Base-by-base conservation (phyloP, 2,329 filamentous ascomycete genomes). In the Botrytis pseudocinerea region DNA sequence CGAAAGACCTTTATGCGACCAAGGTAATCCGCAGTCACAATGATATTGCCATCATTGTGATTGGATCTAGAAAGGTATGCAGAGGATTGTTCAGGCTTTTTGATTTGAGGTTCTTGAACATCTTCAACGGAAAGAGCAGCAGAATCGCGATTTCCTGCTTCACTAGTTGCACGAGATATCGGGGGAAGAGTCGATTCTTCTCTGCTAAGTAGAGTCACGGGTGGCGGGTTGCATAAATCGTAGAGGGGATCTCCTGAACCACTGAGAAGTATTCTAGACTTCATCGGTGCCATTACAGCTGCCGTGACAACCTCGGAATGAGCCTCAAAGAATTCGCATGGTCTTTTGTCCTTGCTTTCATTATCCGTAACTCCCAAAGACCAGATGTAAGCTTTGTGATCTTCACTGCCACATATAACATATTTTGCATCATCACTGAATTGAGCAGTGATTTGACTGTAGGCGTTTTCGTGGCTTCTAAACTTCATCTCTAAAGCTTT, bases 1-100 rank as follows among this genome's bases (percentile, higher is more conserved):
- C 96, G 89, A 80, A 98, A 98, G 0, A 98, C 92, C 81, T 98
- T 98, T 83, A 99, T 96, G 40, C 90, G 89, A 51, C 96, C 96
- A 0, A 90, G 90, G 78, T 94, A 93, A 81, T 98, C 95, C 2
- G 95, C 93, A 0, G 95, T 97, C 68, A 98, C 89, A 72, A 99
- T 91, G 75, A 99, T 98, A 78, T 97, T 93, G 40, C 96, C 96
- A 74, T 91, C 90, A 22, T 85, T 84, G 80, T 99, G 96, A 25
- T 87, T 87, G 10, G 91, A 92, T 25, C 94, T 90, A 18, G 93
- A 87, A 51, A 95, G 82, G 78, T 97, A 97, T 0, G 91, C 89
- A 0, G 94, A 93, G 1, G 90, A 92, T 77, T 93, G 91, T 73
- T 92, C 89, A 0, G 88, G 88, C 75, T 83, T 85, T 73, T 79